Evolutionary conservation across 106 monocot genomes (phyloP).

Genomic region (Xerophyta viscosa): DNA sequence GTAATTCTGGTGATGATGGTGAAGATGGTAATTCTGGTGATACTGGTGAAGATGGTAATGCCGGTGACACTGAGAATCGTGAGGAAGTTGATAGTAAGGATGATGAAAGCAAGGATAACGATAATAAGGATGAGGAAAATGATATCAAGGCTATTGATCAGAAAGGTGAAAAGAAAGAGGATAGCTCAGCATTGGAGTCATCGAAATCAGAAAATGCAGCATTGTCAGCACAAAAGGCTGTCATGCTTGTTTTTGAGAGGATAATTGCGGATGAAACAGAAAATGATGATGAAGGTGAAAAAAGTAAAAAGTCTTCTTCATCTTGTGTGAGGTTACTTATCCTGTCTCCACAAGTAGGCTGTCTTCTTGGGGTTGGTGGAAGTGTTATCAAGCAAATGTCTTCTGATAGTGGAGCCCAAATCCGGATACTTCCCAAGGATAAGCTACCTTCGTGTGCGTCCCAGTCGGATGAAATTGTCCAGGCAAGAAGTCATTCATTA

Average conservation of each 20-base stretch:
- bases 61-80: no score
- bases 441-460: conserved; percentile 79
- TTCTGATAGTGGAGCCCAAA: conserved; percentile 76
- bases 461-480: conserved; percentile 62
- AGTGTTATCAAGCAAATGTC: conserved; percentile 85
- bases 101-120: no score
- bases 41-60: not conserved
- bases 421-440: conserved; percentile 68
- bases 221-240: conserved; percentile 58
- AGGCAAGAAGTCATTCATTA: no score
- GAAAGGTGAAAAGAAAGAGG: conserved; percentile 21
- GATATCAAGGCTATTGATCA: conserved; percentile 18
- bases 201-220: conserved; percentile 29
- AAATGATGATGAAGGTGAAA: conserved; percentile 36
- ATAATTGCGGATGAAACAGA: conserved; percentile 47
- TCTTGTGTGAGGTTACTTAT: conserved; percentile 59
- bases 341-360: conserved; percentile 75
- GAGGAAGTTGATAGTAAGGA: no score
- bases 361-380: conserved; percentile 76
- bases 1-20: no score
- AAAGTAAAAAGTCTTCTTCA: conserved; percentile 14
- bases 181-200: conserved; percentile 12
- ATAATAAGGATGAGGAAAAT: conserved; percentile 10
- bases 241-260: conserved; percentile 80
- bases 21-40: no score